Evolutionary conservation across 83 land plant genomes (phyloP), one percentile per base, ranked within the genome.

Genomic region (Picea abies): DNA sequence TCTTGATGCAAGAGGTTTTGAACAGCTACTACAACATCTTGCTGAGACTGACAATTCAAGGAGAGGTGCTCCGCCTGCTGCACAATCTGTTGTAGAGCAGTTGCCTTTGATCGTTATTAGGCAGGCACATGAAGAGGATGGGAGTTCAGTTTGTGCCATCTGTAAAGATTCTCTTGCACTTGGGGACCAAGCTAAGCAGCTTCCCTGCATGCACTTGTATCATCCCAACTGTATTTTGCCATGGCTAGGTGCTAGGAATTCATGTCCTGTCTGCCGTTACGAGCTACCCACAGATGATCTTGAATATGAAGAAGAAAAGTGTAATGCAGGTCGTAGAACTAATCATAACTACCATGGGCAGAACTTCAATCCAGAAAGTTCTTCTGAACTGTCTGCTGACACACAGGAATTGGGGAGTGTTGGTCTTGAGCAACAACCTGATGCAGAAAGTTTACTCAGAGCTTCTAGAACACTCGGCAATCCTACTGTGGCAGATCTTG

Each of bases 211-310:
- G 71, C 95, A 93, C 79, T 77, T 93, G 44, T 93, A 93, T 78
- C 95, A 93, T 71, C 86, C 89, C 60, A 69, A 63, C 70, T 93
- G 95, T 61, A 93, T 93, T 37, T 72, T 91, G 84, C 95, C 93
- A 60, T 93, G 95, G 95, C 78, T 93, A 76, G 85, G 81, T 37
- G 26, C 85, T 14, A 81, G 93, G 37, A 93, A 93, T 80, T 87
- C 95, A 64, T 93, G 95, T 72, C 95, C 95, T 12, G 86, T 93
- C 17, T 93, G 95, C 78, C 85, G 95, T 15, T 89, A 79, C 73
- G 95, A 93, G 80, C 91, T 93, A 78, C 93, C 90, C 25, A 93
- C 95, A 14, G 95, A 91, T 82, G 93, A 93, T 76, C 78, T 77
- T 10, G 93, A 89, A 25, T 93, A 93, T 82, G 93, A 91, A 49